Evolutionary conservation across 2,329 filamentous ascomycete species (phyloP).

Genomic region (Claviceps capensis): DNA sequence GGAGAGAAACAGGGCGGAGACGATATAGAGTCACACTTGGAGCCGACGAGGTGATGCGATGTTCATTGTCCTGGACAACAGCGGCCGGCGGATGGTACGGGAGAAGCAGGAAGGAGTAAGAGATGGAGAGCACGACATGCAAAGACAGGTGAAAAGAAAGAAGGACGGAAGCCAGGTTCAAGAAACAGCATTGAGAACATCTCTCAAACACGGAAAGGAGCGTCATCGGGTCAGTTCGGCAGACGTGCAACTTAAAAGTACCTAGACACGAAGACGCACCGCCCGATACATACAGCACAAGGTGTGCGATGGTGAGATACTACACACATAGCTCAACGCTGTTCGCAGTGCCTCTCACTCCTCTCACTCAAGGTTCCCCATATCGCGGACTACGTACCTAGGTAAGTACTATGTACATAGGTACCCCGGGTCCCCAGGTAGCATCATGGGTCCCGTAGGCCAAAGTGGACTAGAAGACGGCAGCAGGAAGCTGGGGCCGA

Average conservation of each 20-base stretch:
- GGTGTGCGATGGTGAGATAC: too few relatives aligned
- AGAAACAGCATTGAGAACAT: conserved; percentile 3
- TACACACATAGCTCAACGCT: too few relatives aligned
- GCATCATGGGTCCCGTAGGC: not conserved
- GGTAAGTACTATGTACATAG: too few relatives aligned
- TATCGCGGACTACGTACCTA: too few relatives aligned
- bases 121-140: not conserved
- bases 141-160: not conserved
- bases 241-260: not conserved
- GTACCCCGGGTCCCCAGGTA: too few relatives aligned
- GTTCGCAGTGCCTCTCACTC: too few relatives aligned
- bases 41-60: not conserved
- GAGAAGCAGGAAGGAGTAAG: not conserved
- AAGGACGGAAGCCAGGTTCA: not conserved
- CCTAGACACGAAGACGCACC: not conserved
- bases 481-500: not conserved
- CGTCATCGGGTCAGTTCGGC: not conserved
- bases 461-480: not conserved
- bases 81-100: not conserved
- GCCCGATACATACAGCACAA: too few relatives aligned
- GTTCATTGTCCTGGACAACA: not conserved
- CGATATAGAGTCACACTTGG: not conserved
- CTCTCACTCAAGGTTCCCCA: too few relatives aligned
- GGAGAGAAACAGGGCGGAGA: not conserved
- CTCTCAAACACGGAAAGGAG: not conserved